Evolutionary conservation across 2,329 filamentous ascomycete species (phyloP), one percentile per base, ranked within the genome.

Genomic region (Arthrobotrys conoides): DNA sequence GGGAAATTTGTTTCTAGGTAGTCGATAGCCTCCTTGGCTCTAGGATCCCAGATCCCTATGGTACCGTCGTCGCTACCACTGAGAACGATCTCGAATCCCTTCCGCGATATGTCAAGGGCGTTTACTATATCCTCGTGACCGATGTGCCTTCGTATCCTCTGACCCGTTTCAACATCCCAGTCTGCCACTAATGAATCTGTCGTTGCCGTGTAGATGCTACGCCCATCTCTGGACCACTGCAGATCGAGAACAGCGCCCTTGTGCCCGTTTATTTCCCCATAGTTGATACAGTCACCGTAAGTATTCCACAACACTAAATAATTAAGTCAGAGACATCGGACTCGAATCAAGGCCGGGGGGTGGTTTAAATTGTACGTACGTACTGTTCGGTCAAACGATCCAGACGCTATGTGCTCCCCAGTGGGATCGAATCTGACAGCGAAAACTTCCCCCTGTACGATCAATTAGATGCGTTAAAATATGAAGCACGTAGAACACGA

Each of bases 121-220:
- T 98, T 99, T 86, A 99, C 91, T n/a, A 97, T 89, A 84, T 97
- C 95, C 82, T 97, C 94, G 83, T 99, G 96, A 0, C 96, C 96
- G 10, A 94, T 87, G 83, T 99, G 96, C 83, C 93, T 90, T 80
- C 96, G 91, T 88, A 98, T 97, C 83, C 96, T 90, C 81, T 91
- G 89, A n/a, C 95, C 95, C 0, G 93, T 94, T 81, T 96, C 95
- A 49, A 97, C 86, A 83, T 99, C 95, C 95, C 95, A 99, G 84
- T 93, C 97, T 46, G 94, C 94, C 33, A 98, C 88, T 81, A 94
- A 93, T 89, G 91, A 94, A 84, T 99, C 96, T 81, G 96, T 94
- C 38, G 94, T 97, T 53, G 94, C 94, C 16, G 82, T 61, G 77
- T 95, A 98, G 65, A 99, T 85, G 49, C 95, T 91, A 82, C 92